phyloP scores from a whole-genome alignment of 441 rosid species.

The Erodium moschatum region DNA sequence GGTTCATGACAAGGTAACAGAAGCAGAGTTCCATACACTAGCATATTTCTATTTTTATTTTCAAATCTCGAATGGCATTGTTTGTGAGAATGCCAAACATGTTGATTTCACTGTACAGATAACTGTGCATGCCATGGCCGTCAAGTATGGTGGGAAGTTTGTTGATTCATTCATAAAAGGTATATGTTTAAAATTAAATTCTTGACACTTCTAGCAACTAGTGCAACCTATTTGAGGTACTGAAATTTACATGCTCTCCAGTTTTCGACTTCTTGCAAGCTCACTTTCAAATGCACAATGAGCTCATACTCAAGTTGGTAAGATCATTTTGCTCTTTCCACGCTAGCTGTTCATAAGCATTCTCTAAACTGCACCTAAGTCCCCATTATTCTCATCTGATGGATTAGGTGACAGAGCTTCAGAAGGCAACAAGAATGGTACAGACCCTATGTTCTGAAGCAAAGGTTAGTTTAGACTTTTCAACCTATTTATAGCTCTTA shows the following conservation, averaged over 20 bases:
- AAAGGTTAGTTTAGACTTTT: conserved; percentile 44
- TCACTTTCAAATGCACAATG: conserved; percentile 58
- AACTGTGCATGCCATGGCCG: conserved; percentile 60
- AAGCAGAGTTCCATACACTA: conserved; percentile 8
- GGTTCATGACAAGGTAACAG: conserved; percentile 54
- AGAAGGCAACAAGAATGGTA: conserved; percentile 75
- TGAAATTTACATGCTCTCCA: conserved; percentile 29
- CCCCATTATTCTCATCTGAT: background rate
- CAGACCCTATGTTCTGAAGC: conserved; percentile 88
- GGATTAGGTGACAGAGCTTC: conserved; percentile 65
- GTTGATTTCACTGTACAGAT: conserved; percentile 35
- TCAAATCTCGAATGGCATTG: background rate
- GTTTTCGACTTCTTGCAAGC: conserved; percentile 65
- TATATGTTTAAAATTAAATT: conserved; percentile 15
- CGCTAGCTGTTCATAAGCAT: background rate
- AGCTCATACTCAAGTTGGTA: conserved; percentile 54
- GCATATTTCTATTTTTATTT: too few species aligned
- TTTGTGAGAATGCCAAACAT: conserved; percentile 10
- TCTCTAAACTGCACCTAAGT: too few species aligned
- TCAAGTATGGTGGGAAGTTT: conserved; percentile 78
- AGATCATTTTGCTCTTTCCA: conserved; percentile 21
- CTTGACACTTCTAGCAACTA: conserved; percentile 11
- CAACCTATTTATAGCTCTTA: conserved; percentile 4
- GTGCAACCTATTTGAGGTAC: conserved; percentile 14
- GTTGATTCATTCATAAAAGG: conserved; percentile 74